Percentiles rank a stretch among this genome's conserved stretches.
Evolutionary conservation across 805 yeast species (phyloP).

Genomic region (Kazachstania viticola): DNA sequence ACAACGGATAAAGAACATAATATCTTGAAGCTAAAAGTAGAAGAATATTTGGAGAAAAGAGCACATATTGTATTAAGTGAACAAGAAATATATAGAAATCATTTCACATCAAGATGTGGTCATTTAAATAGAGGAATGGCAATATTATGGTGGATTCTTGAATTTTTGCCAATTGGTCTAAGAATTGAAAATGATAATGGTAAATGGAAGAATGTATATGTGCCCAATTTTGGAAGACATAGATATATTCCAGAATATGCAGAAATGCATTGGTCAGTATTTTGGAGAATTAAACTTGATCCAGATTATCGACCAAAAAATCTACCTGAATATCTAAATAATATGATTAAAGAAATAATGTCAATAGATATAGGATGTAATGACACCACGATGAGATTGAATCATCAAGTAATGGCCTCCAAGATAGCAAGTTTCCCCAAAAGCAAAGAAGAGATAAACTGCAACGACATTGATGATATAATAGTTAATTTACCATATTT

Average conservation of each 20-base stretch:
- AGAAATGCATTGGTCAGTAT: constrained; percentile 52
- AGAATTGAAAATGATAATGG: constrained; percentile 37
- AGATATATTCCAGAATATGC: constrained; percentile 39
- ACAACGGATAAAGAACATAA: not conserved
- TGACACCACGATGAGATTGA: too few relatives aligned
- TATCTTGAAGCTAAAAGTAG: not conserved
- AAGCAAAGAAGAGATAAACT: too few relatives aligned
- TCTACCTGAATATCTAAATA: constrained; percentile 29
- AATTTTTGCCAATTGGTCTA: constrained; percentile 46
- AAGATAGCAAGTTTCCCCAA: too few relatives aligned
- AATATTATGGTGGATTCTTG: constrained; percentile 51
- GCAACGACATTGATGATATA: too few relatives aligned
- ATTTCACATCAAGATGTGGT: constrained; percentile 4
- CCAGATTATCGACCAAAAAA: constrained; percentile 36
- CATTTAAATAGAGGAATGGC: constrained; percentile 3
- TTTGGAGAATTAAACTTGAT: constrained; percentile 41
- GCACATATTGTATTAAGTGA: not conserved
- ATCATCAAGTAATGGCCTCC: too few relatives aligned
- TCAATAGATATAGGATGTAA: constrained; percentile 1
- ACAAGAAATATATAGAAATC: not conserved
- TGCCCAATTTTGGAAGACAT: constrained; percentile 46
- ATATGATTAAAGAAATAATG: constrained; percentile 14
- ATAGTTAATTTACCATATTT: too few relatives aligned
- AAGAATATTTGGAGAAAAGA: not conserved
- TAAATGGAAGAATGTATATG: constrained; percentile 37